phyloP scores from a whole-genome alignment of 495 filamentous ascomycete genomes.

The Podospora pseudopauciseta region DNA sequence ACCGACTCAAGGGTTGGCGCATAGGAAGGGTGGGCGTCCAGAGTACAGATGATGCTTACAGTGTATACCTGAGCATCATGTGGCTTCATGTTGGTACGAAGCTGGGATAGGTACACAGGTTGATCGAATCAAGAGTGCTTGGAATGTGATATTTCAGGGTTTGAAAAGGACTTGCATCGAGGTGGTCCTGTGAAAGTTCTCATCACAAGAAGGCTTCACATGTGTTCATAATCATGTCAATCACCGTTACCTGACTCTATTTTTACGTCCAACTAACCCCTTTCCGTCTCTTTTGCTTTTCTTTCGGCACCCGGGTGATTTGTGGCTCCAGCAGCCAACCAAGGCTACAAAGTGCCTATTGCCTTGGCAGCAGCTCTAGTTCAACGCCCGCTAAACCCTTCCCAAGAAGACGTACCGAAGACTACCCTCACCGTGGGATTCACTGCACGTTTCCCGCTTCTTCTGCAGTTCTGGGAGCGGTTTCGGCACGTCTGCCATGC shows the following conservation, averaged over 20 bases:
- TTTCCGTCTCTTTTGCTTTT: neutral
- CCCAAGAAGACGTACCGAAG: neutral
- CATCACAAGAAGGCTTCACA: too few species aligned
- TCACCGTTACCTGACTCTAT: neutral
- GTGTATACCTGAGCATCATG: too few species aligned
- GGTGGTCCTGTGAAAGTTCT: too few species aligned
- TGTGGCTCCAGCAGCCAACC: neutral
- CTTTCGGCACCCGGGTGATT: neutral
- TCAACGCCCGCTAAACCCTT: neutral
- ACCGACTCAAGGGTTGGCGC: too few species aligned
- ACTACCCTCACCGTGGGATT: neutral
- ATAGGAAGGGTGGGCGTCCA: too few species aligned
- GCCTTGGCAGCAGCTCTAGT: neutral
- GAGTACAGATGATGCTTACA: too few species aligned
- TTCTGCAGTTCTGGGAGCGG: neutral
- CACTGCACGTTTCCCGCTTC: neutral
- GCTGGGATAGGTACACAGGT: too few species aligned
- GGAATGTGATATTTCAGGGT: too few species aligned
- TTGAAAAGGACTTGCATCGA: too few species aligned
- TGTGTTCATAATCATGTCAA: too few species aligned
- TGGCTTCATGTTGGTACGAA: too few species aligned
- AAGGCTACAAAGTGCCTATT: neutral
- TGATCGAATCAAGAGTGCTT: too few species aligned
- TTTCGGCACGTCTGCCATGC: neutral
- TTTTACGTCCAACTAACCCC: neutral